These are phyloP conservation scores for Porcisia hertigi DNA, from an alignment of 208 protist genomes.

Conservation along the genomic window DNA sequence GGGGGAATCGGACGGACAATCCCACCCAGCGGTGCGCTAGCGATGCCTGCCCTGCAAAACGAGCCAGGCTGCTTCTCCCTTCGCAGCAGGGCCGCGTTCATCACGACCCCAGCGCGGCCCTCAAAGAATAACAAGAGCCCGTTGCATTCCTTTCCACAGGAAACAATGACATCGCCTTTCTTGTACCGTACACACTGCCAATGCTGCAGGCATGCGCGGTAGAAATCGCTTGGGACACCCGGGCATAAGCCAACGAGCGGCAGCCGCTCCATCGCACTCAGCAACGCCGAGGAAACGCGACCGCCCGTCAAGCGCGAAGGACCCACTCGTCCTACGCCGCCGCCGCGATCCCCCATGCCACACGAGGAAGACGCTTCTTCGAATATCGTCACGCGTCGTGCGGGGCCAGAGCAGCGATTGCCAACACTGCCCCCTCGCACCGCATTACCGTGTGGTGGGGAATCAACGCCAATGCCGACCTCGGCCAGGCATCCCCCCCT, in stretches of 20 bases:
- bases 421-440: not conserved
- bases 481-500: not conserved
- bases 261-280: slow-evolving; percentile 45
- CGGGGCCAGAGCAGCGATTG: not conserved
- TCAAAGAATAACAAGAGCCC: slow-evolving; percentile 68
- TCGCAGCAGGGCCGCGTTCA: slow-evolving; percentile 32
- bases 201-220: slow-evolving; percentile 23
- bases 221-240: slow-evolving; percentile 35
- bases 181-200: slow-evolving; percentile 51
- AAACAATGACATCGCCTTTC: slow-evolving; percentile 53
- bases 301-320: slow-evolving; percentile 16
- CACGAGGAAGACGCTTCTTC: slow-evolving; percentile 18
- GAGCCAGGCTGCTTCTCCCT: slow-evolving; percentile 20
- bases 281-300: slow-evolving; percentile 40
- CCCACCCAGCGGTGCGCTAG: slow-evolving; percentile 6
- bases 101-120: slow-evolving; percentile 53
- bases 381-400: slow-evolving; percentile 48
- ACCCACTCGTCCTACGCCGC: not conserved
- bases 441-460: not conserved
- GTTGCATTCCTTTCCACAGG: slow-evolving; percentile 76
- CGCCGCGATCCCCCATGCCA: slow-evolving; percentile 1
- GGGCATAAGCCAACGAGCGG: slow-evolving; percentile 49
- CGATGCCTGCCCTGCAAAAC: slow-evolving; percentile 21
- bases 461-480: not conserved
- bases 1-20: slow-evolving; percentile 36